Conservation (phyloP, 2,329 filamentous ascomycete genomes). For the Pestalotiopsis sp. region DNA sequence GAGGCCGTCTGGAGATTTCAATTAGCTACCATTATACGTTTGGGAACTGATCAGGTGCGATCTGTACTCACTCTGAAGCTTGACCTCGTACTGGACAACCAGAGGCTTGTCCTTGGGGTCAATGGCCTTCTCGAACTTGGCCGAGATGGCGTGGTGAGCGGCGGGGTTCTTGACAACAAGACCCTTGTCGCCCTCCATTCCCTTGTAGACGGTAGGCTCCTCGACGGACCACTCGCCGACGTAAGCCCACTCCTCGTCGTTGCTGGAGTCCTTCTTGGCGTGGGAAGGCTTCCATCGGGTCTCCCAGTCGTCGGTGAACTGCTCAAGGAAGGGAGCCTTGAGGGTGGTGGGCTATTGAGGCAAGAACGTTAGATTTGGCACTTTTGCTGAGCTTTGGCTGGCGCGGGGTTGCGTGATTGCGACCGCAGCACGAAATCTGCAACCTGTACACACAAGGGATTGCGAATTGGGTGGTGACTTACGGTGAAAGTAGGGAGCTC, state of each 20-base stretch:
- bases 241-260: constrained; percentile 96
- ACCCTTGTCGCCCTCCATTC: constrained; percentile 93
- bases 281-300: constrained; percentile 90
- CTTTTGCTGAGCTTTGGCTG: neutral
- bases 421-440: neutral
- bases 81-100: constrained; percentile 98
- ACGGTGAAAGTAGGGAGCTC: constrained; percentile 87
- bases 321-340: constrained; percentile 95
- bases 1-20: constrained; percentile 69
- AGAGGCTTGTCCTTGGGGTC: constrained; percentile 97
- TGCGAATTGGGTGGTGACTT: constrained; percentile 43
- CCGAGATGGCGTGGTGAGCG: constrained; percentile 98
- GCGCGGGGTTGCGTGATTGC: neutral
- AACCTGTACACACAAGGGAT: neutral
- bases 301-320: constrained; percentile 98
- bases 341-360: constrained; percentile 73
- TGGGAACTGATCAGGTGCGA: neutral
- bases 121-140: constrained; percentile 96
- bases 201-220: constrained; percentile 88
- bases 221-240: constrained; percentile 96
- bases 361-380: neutral
- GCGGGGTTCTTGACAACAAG: constrained; percentile 97
- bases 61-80: constrained; percentile 85
- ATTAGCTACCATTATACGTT: constrained; percentile 32
- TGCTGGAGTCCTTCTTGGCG: constrained; percentile 88